Evolutionary conservation across 768 basidiomycete genomes (phyloP), one percentile per base, ranked within the genome.

Genomic region (Rhodotorula paludigena): DNA sequence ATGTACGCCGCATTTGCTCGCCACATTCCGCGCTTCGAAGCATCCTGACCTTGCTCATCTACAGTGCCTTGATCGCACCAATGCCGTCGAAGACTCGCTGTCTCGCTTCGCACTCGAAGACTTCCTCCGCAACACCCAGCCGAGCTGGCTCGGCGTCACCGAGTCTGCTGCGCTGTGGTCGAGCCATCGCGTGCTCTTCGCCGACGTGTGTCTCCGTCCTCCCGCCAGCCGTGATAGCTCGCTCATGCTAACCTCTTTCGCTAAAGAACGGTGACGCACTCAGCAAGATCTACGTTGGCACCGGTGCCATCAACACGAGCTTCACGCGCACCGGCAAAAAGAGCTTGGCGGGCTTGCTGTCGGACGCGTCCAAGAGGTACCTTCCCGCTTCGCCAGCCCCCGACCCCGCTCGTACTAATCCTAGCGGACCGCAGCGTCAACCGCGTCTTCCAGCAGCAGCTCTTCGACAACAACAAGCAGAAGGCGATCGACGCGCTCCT

Each of bases 401-500:
- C 33, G 32, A 14, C 54, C 1, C 16, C 23, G 25, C 23, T 14
- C 55, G 7, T 30, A 14, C 33, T 32, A 5, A 0, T 36, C 9
- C 10, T 3, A 23, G 0, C 18, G 18, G 12, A 18, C 7, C 30
- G 21, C 15, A 68, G 66, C 36, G 75, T 75, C 23, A 67, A 71
- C n/a, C 85, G 94, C 66, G 93, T 93, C 44, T 99, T 97, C 75
- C 94, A 97, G 75, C 96, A 93, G 75, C 97, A 97, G 77, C 96
- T 99, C 77, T 89, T 93, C 74, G 96, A 99, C 77, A 89, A 90
- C 77, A 86, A 84, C 44, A 99, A 99, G 77, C 96, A 99, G 75
- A 78, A 84, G 6, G 92, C 93, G 0, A 98, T 98, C 67, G 96
- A 99, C 76, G 88, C 92, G 84, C 89, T 98, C 74, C 81, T 99